These are phyloP conservation scores for Phytophthora syringae DNA, from an alignment of 352 stramenopile species.

Conservation along the genomic window DNA sequence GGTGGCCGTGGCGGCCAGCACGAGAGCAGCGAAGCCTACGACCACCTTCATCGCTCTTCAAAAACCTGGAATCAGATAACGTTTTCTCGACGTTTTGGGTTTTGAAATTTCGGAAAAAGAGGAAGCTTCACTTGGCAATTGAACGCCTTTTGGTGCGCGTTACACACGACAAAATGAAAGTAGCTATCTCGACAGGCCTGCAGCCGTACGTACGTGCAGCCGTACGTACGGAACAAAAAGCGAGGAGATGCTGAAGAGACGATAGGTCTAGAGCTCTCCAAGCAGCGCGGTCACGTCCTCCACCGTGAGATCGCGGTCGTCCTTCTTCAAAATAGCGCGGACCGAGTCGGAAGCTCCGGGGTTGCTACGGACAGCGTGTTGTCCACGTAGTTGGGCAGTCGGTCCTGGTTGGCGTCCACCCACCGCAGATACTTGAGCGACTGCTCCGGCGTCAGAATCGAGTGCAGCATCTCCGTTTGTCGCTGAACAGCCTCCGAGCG, in stretches of 20 bases:
- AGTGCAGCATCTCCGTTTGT: constrained; percentile 84
- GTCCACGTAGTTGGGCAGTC: constrained; percentile 68
- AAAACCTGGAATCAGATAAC: constrained; percentile 26
- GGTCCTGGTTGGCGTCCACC: constrained; percentile 83
- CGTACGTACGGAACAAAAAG: constrained; percentile 23
- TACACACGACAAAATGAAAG: constrained; percentile 14
- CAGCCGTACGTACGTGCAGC: constrained; percentile 14
- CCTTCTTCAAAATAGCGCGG: constrained; percentile 81
- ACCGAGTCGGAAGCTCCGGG: constrained; percentile 67
- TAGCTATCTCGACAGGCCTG: constrained; percentile 5
- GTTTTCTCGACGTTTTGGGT: constrained; percentile 2
- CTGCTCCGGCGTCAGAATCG: constrained; percentile 86
- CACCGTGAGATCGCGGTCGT: constrained; percentile 86
- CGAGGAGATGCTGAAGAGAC: background rate
- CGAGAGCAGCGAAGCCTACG: constrained; percentile 32
- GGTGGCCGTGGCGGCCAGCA: constrained; percentile 27
- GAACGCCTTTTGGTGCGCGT: constrained; percentile 16
- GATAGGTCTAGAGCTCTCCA: constrained; percentile 53
- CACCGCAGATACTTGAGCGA: constrained; percentile 85
- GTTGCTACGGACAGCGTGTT: constrained; percentile 63
- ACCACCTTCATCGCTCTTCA: constrained; percentile 40
- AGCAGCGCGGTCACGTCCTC: constrained; percentile 87
- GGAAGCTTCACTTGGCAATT: background rate
- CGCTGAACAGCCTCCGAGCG: constrained; percentile 80
- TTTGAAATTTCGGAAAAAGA: constrained; percentile 22